Base-by-base conservation (phyloP, 208 protist genomes). In the Leishmania lainsoni region DNA sequence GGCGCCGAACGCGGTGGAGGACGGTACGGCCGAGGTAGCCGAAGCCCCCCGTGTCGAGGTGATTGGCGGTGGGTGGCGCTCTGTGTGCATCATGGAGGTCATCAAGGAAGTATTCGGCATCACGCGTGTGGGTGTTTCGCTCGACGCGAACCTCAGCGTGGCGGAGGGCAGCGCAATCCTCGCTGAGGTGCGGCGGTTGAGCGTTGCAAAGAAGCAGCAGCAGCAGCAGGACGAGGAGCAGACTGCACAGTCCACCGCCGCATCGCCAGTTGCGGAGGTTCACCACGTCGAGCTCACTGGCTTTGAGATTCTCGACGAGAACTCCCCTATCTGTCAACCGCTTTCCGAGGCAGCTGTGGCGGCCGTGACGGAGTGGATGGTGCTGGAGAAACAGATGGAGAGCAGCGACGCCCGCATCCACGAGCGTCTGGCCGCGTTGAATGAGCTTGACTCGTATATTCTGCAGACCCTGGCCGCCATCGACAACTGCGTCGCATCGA, bases 41-140 rank as follows among this genome's bases (percentile, higher is more conserved):
- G 79, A 81, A 26, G n/a, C 48, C 10, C 76, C 83, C 32, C 88
- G 89, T 35, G 88, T 96, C 9, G 92, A 96, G 86, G 88, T 91
- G 66, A 89, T 96, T 59, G 92, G 92, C 45, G 91, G 90, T 29
- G 91, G 92, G 76, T 96, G 92, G 92, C 88, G 92, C 68, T 88
- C 86, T 14, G 79, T 86, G n/a, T 93, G 80, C 56, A 77, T 96
- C 32, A 68, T 71, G 48, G 86, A 87, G 65, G 39, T 81, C 29
- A 87, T 96, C 76, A 91, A 89, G 79, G 66, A 81, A 48, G 80
- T 83, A 12, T 83, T 96, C 45, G 78, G 76, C 32, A 81, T 89
- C 35, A 66, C 75, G 20, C 86, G 88, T 26, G 78, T 93, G 14
- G 89, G 89, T 10, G 84, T 93, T 0, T 87, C 88, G 22, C 88